Conservation (phyloP, 75 land plant genomes). For the Pinus tabuliformis region DNA sequence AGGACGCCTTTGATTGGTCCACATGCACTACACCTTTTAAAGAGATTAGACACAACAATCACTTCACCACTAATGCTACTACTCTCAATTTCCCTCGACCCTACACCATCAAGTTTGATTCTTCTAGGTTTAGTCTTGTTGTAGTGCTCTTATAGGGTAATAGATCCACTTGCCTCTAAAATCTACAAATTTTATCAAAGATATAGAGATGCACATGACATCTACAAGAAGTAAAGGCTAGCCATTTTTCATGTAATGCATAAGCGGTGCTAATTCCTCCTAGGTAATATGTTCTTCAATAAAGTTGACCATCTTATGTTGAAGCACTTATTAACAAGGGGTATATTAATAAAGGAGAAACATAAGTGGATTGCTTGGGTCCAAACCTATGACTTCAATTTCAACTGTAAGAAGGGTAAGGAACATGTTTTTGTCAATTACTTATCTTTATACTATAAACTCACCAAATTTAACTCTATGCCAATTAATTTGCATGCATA, state of each 20-base stretch:
- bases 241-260: not conserved
- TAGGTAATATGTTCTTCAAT: not conserved
- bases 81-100: not conserved
- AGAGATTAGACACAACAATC: not conserved
- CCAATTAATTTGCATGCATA: not conserved
- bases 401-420: not conserved
- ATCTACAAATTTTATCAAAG: not conserved
- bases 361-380: not conserved
- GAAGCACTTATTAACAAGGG: not conserved
- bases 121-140: not conserved
- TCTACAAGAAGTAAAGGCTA: not conserved
- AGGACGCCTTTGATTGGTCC: slow-evolving; percentile 4
- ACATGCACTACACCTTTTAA: not conserved
- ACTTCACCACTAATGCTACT: not conserved
- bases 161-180: not conserved
- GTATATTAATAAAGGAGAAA: not conserved
- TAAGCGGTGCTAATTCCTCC: not conserved
- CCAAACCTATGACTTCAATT: not conserved
- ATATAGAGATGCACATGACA: not conserved
- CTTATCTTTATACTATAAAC: not conserved
- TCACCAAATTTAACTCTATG: not conserved
- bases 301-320: not conserved
- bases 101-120: not conserved
- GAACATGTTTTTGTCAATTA: not conserved
- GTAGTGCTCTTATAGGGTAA: not conserved